phyloP scores from a whole-genome alignment of 2,329 filamentous ascomycete species.

The Metarhizium album region DNA sequence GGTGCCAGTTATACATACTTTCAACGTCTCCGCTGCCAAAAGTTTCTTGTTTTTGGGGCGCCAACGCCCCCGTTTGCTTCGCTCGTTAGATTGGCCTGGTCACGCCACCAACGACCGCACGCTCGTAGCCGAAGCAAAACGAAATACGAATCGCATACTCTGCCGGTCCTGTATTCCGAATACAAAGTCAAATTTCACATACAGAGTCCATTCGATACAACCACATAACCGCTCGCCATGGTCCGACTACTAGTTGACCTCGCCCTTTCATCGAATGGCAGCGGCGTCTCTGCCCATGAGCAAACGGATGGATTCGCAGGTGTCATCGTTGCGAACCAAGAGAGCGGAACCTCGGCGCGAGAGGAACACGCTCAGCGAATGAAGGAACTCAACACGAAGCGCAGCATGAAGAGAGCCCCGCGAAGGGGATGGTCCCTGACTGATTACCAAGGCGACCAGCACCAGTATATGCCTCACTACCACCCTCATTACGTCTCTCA shows the following conservation, averaged over 20 bases:
- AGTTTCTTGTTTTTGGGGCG: background rate
- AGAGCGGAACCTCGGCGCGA: constrained; percentile 19
- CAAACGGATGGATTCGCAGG: constrained; percentile 9
- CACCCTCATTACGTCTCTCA: constrained; percentile 11
- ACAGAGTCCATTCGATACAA: background rate
- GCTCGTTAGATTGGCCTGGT: background rate
- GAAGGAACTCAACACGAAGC: constrained; percentile 27
- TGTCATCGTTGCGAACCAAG: constrained; percentile 4
- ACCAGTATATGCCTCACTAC: constrained; percentile 4
- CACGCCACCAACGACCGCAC: background rate
- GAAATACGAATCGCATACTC: background rate
- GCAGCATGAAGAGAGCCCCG: constrained; percentile 26
- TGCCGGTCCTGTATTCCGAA: too few species aligned
- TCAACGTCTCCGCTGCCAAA: background rate
- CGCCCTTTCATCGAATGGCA: constrained; percentile 14
- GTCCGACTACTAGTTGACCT: constrained; percentile 22
- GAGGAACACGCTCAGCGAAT: constrained; percentile 31
- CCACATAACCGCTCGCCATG: constrained; percentile 13
- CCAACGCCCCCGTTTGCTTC: background rate
- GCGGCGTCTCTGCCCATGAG: constrained; percentile 14
- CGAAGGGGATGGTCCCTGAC: constrained; percentile 37
- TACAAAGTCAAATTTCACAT: background rate
- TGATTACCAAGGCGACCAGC: constrained; percentile 28
- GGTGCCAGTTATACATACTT: background rate
- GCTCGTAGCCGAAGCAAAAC: background rate